Percentiles rank a stretch among this genome's conserved stretches.
phyloP scores from a whole-genome alignment of 108 stramenopile genomes.

The Nannochloropsis oceanica region DNA sequence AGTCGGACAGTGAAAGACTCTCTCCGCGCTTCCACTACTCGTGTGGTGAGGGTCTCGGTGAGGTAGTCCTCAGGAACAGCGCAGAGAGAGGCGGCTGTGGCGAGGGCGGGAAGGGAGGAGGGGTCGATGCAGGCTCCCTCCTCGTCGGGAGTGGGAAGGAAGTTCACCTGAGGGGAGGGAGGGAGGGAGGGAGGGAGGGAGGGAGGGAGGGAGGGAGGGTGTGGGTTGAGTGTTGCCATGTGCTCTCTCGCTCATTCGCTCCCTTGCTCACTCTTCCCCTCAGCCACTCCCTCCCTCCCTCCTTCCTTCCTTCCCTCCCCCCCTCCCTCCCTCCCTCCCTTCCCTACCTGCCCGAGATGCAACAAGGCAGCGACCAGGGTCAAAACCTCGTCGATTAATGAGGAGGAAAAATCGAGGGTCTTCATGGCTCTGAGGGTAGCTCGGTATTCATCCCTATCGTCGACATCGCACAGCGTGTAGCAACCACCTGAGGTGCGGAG shows the following conservation, averaged over 20 bases:
- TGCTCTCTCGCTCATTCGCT: neutral
- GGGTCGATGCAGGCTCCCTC: neutral
- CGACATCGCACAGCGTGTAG: too few species aligned
- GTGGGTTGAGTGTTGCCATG: too few species aligned
- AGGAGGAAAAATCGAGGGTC: too few species aligned
- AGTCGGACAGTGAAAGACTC: conserved; percentile 61
- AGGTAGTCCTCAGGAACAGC: conserved; percentile 62
- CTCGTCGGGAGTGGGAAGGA: neutral
- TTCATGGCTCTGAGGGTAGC: too few species aligned
- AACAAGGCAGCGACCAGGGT: too few species aligned
- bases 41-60: conserved; percentile 54
- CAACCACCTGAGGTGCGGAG: too few species aligned
- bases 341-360: too few species aligned
- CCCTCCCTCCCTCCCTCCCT: neutral
- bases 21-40: conserved; percentile 49
- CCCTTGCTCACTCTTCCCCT: neutral
- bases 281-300: neutral
- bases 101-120: conserved; percentile 9
- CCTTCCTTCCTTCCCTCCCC: neutral
- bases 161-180: neutral
- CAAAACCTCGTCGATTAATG: too few species aligned
- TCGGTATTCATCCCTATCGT: too few species aligned
- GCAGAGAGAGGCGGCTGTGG: conserved; percentile 51
- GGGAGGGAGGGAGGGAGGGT: neutral
- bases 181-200: neutral